Base-by-base conservation (phyloP, 208 protist genomes). In the Leptomonas pyrrhocoris region DNA sequence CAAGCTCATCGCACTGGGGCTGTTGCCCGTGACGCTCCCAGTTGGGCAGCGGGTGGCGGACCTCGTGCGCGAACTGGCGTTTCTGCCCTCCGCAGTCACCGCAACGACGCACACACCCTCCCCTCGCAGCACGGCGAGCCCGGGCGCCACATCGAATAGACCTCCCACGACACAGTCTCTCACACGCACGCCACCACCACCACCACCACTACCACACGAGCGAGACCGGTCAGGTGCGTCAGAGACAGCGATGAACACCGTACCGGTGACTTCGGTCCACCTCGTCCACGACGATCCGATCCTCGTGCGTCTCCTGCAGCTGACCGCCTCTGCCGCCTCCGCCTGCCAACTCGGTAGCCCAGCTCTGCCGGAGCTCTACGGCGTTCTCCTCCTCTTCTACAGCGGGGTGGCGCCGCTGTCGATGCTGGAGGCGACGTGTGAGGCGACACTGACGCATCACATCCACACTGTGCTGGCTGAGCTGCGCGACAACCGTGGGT, bases 401-500 rank as follows among this genome's bases (percentile, higher is more conserved):
- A 70, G 76, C 12, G 72, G 80, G 45, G 73, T 80, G 8, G 51
- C 48, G 21, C 74, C 74, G 38, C 56, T 63, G 28, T 89, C 86
- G 55, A 85, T 89, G 64, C 72, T 87, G 55, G 86, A 94, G 72
- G 86, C 79, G 43, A 85, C 82, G 30, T 92, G 85, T 53, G 80
- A 76, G 48, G 84, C 86, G 15, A 81, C 89, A 16, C 79, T 94
- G 53, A 79, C 81, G 36, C 83, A 94, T 50, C 79, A 77, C 50
- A 89, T 84, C 16, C 69, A 84, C 43, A 53, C 65, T 6, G 51
- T 83, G 16, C 68, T 83, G 28, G 21, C 51, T 4, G 65, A 69
- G 2, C 67, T 94, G 63, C 59, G 43, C 55, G 48, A 66, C 49
- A 73, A 64, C 58, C n/a, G 55, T 19, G 31, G 59, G 53, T 23